Evolutionary conservation across 208 protist genomes (phyloP).

Genomic region (Trypanosoma scelopori): DNA sequence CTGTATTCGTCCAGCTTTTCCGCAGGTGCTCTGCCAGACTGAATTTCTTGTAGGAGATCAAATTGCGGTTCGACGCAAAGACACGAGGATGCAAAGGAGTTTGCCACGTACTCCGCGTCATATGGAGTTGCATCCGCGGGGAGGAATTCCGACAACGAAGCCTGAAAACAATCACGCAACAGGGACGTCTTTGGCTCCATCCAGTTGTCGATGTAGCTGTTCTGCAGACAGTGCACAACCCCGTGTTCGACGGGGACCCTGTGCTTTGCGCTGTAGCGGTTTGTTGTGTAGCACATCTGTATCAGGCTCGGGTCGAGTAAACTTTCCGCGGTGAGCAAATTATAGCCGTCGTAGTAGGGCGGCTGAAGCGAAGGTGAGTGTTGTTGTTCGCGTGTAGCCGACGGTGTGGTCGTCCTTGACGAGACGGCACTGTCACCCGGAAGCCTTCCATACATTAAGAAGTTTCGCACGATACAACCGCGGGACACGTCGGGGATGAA

Average conservation of each 20-base stretch:
- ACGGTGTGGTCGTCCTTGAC: too few relatives aligned
- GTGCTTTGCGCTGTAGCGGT: constrained; percentile 41
- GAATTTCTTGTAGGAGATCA: constrained; percentile 32
- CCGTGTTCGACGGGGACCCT: constrained; percentile 19
- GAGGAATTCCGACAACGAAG: constrained; percentile 23
- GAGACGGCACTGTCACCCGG: constrained; percentile 16
- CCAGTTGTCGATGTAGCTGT: constrained; percentile 59
- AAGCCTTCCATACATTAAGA: constrained; percentile 26
- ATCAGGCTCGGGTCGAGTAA: constrained; percentile 15
- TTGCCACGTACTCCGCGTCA: constrained; percentile 31
- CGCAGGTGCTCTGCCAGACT: background rate
- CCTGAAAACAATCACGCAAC: constrained; percentile 32
- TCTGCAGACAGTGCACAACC: constrained; percentile 51
- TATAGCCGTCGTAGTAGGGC: constrained; percentile 63
- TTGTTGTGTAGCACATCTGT: constrained; percentile 49
- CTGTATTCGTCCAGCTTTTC: constrained; percentile 13
- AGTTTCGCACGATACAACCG: constrained; percentile 47
- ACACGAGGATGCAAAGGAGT: constrained; percentile 36
- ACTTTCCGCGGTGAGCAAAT: constrained; percentile 37
- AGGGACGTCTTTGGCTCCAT: constrained; percentile 46
- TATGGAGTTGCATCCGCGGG: constrained; percentile 1
- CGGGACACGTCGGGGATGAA: constrained; percentile 43
- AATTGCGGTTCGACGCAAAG: constrained; percentile 40
- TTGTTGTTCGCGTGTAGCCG: background rate
- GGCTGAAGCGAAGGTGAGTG: constrained; percentile 20